A percentile compares a stretch with the other conserved stretches of the same genome.
These are phyloP conservation scores for Macaranga tanarius DNA, from an alignment of 441 rosid species.

Conservation along the genomic window DNA sequence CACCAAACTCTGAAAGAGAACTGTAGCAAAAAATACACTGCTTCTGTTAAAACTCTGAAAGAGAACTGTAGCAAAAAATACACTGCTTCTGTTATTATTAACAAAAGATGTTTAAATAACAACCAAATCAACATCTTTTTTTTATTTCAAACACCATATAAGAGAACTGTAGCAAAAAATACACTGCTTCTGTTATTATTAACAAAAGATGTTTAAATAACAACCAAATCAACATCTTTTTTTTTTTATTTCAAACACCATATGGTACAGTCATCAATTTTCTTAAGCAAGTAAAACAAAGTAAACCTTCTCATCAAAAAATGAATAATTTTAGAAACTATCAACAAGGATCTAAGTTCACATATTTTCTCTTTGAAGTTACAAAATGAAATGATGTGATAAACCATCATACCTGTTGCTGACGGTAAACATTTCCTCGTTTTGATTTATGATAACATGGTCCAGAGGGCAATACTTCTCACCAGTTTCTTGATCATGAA, in stretches of 20 bases:
- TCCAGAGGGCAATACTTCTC: conserved; percentile 89
- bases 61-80: conserved; percentile 60
- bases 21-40: conserved; percentile 42
- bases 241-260: background rate
- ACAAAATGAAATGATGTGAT: background rate
- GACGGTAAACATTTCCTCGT: conserved; percentile 97
- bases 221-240: conserved; percentile 3
- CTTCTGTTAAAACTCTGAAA: conserved; percentile 92
- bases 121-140: conserved; percentile 4
- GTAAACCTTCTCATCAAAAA: background rate
- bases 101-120: background rate
- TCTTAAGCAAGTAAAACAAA: background rate
- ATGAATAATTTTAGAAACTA: background rate
- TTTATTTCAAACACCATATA: background rate
- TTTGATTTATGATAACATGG: conserved; percentile 74
- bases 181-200: conserved; percentile 6
- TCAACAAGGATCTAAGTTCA: background rate
- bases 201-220: background rate
- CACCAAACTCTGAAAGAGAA: conserved; percentile 95
- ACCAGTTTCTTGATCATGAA: conserved; percentile 96
- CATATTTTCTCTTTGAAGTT: background rate
- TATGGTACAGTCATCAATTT: background rate
- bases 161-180: conserved; percentile 65
- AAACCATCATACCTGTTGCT: conserved; percentile 71
- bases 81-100: conserved; percentile 27